phyloP scores from a whole-genome alignment of 805 yeast species.

The Lipomyces spencermartinsiae region DNA sequence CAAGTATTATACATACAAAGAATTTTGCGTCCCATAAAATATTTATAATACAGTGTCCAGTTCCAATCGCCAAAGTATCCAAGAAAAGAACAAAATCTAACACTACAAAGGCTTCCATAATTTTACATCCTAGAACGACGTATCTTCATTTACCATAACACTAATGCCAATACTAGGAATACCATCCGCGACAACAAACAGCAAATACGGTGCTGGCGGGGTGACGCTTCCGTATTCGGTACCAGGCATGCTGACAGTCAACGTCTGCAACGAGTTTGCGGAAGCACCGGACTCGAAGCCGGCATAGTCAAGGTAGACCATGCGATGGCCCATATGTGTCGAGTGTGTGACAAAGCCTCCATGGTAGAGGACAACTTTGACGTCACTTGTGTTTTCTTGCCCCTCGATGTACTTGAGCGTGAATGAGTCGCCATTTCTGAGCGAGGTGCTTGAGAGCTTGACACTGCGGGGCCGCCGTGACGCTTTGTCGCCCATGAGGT shows the following conservation, averaged over 20 bases:
- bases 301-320: conserved; percentile 30
- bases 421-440: conserved; percentile 27
- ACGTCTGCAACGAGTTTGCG: conserved; percentile 15
- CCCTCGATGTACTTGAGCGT: conserved; percentile 16
- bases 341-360: conserved; percentile 36
- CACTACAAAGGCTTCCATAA: background rate
- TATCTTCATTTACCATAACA: conserved; percentile 32
- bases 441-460: conserved; percentile 11
- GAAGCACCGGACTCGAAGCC: conserved; percentile 12
- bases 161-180: conserved; percentile 28
- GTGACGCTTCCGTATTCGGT: conserved; percentile 25
- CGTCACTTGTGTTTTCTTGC: conserved; percentile 4
- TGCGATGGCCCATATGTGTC: conserved; percentile 35
- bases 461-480: conserved; percentile 20
- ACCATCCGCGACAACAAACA: conserved; percentile 34
- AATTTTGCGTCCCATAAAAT: too few relatives aligned
- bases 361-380: conserved; percentile 28
- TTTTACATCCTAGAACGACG: conserved; percentile 6
- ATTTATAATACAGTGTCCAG: too few relatives aligned
- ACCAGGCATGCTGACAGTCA: conserved; percentile 30
- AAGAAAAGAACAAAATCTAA: too few relatives aligned
- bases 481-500: conserved; percentile 33
- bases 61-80: too few relatives aligned
- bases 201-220: conserved; percentile 34
- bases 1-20: too few relatives aligned